These are phyloP conservation scores for Pyrenopolyporus hunteri DNA, from an alignment of 495 filamentous ascomycete species.

Conservation along the genomic window DNA sequence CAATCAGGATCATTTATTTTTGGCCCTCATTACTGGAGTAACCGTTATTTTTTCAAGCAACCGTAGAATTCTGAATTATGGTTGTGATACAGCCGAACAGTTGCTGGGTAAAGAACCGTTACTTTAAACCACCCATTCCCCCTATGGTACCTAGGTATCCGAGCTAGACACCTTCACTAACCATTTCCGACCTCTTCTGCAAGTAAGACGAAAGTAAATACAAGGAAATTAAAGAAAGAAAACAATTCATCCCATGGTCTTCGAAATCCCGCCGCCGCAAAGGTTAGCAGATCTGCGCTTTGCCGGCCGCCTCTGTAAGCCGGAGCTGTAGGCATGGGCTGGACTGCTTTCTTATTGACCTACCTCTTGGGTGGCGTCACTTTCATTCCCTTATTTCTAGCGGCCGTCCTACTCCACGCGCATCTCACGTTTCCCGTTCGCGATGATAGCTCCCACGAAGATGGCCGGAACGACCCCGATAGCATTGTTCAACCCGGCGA, in stretches of 20 bases:
- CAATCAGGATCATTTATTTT: no score
- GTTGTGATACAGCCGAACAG: no score
- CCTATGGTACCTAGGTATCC: no score
- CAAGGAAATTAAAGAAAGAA: background rate
- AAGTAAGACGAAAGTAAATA: background rate
- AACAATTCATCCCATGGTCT: constrained; percentile 33
- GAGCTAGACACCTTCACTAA: background rate
- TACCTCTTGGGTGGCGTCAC: constrained; percentile 92
- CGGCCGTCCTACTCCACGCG: constrained; percentile 67
- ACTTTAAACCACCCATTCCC: no score
- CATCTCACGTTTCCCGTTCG: constrained; percentile 69
- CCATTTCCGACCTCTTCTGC: background rate
- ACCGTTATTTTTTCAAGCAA: no score
- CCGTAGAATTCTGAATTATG: no score
- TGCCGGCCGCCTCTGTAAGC: constrained; percentile 28
- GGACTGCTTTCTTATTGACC: constrained; percentile 70
- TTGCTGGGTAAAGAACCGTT: no score
- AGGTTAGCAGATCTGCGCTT: constrained; percentile 37
- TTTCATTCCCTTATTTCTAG: constrained; percentile 78
- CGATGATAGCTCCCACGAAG: constrained; percentile 39
- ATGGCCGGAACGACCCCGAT: constrained; percentile 38
- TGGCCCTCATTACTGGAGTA: no score
- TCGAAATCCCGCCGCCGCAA: constrained; percentile 29
- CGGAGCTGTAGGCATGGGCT: constrained; percentile 64
- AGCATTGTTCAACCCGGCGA: constrained; percentile 57